These are phyloP conservation scores for Diplotaxis tenuifolia DNA, from an alignment of 345 rosid genomes.

Conservation along the genomic window DNA sequence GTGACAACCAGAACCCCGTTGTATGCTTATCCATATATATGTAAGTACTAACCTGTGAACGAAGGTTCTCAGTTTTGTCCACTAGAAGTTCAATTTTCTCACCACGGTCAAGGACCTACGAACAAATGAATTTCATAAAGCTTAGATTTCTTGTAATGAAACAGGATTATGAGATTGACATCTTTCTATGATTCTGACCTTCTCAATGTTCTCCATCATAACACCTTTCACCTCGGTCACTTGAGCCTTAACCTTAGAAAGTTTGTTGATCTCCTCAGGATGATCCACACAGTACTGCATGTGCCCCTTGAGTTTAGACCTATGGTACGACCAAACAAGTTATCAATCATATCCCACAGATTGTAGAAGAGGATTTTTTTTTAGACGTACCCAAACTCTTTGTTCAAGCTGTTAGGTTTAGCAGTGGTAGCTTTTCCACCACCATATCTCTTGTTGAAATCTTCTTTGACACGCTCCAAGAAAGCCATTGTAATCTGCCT, in stretches of 20 bases:
- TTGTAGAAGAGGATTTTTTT: background rate
- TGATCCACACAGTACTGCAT: slow-evolving; percentile 90
- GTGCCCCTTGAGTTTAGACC: slow-evolving; percentile 83
- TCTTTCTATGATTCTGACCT: slow-evolving; percentile 40
- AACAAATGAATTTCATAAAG: background rate
- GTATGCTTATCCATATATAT: background rate
- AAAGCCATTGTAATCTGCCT: slow-evolving; percentile 88
- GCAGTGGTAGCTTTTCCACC: slow-evolving; percentile 90
- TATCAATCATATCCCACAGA: background rate
- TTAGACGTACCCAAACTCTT: slow-evolving; percentile 60
- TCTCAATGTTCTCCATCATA: slow-evolving; percentile 94
- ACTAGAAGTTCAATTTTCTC: slow-evolving; percentile 77
- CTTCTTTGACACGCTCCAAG: slow-evolving; percentile 79
- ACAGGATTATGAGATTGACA: background rate
- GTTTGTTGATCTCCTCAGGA: slow-evolving; percentile 78
- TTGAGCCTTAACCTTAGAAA: slow-evolving; percentile 85
- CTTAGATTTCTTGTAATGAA: background rate
- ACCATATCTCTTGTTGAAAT: slow-evolving; percentile 77
- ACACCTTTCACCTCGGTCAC: slow-evolving; percentile 91
- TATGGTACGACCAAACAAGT: slow-evolving; percentile 19
- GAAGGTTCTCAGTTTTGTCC: slow-evolving; percentile 77
- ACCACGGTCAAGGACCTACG: slow-evolving; percentile 77
- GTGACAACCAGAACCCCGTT: background rate
- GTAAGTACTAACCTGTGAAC: slow-evolving; percentile 52
- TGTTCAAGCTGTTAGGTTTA: slow-evolving; percentile 66